A percentile compares a stretch with the other conserved stretches of the same genome.
phyloP scores from a whole-genome alignment of 2,329 filamentous ascomycete genomes.

The Xylariales sp. region DNA sequence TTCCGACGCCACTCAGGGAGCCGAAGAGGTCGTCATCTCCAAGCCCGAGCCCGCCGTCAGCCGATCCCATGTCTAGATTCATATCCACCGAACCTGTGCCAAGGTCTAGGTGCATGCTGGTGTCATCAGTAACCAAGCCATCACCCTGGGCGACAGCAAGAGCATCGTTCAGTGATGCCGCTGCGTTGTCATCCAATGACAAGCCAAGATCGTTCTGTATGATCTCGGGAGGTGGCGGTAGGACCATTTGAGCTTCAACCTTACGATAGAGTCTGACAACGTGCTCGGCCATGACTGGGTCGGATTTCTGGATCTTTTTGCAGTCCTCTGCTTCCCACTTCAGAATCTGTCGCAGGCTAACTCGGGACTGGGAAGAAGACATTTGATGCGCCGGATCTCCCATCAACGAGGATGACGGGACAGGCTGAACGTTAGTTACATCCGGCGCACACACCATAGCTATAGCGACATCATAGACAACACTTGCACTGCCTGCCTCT shows the following conservation, averaged over 20 bases:
- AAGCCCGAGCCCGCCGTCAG: constrained; percentile 32
- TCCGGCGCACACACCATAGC: constrained; percentile 67
- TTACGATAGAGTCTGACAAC: constrained; percentile 58
- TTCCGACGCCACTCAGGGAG: constrained; percentile 19
- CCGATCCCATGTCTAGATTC: constrained; percentile 32
- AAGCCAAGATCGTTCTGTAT: constrained; percentile 38
- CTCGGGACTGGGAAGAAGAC: constrained; percentile 31
- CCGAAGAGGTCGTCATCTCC: constrained; percentile 41
- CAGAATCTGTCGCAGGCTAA: constrained; percentile 58
- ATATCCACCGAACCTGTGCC: constrained; percentile 16
- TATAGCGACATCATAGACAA: constrained; percentile 65
- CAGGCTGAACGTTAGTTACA: constrained; percentile 38
- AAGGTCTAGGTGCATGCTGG: constrained; percentile 38
- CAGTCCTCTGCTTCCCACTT: constrained; percentile 55
- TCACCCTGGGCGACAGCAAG: constrained; percentile 38
- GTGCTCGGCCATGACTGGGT: constrained; percentile 54
- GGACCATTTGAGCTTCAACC: constrained; percentile 61
- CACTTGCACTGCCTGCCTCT: constrained; percentile 51
- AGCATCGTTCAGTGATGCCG: constrained; percentile 33
- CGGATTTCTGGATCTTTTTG: constrained; percentile 50
- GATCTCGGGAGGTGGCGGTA: constrained; percentile 31
- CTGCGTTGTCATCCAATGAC: constrained; percentile 32
- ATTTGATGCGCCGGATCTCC: constrained; percentile 25
- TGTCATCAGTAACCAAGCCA: constrained; percentile 29
- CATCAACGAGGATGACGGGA: constrained; percentile 22